Conservation (phyloP, 2,329 filamentous ascomycete species). For the Pseudocercospora crystallina region DNA sequence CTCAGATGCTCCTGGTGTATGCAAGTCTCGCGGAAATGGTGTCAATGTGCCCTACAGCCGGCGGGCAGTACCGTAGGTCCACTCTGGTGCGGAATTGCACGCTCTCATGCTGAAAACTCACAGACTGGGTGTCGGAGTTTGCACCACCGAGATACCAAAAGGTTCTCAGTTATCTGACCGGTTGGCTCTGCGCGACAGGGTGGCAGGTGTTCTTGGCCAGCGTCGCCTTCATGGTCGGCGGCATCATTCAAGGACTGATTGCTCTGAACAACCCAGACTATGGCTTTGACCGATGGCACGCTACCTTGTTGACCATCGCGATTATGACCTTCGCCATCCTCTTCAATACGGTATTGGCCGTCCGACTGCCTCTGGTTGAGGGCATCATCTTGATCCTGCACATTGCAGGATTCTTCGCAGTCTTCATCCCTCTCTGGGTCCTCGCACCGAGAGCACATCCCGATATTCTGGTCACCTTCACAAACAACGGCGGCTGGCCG, state of each 20-base stretch:
- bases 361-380: constrained; percentile 30
- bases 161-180: constrained; percentile 26
- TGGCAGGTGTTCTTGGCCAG: constrained; percentile 47
- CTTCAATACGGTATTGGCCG: constrained; percentile 32
- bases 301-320: constrained; percentile 41
- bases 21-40: constrained; percentile 11
- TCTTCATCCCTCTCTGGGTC: constrained; percentile 30
- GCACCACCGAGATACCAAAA: constrained; percentile 27
- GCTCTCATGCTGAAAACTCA: not conserved
- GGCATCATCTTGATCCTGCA: constrained; percentile 30
- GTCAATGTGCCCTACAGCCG: constrained; percentile 21
- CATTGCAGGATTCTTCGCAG: constrained; percentile 38
- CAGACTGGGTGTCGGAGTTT: constrained; percentile 29
- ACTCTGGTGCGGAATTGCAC: not conserved
- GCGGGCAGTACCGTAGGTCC: constrained; percentile 23
- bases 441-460: constrained; percentile 23
- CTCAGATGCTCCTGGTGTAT: constrained; percentile 4
- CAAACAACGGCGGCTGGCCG: constrained; percentile 27
- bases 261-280: constrained; percentile 16
- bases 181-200: constrained; percentile 30
- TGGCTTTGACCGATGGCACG: constrained; percentile 39
- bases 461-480: constrained; percentile 22
- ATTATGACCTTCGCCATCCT: constrained; percentile 24
- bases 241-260: constrained; percentile 17
- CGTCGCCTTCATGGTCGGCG: constrained; percentile 44